Base-by-base conservation (phyloP, 2,329 filamentous ascomycete species). In the Aspergillus brasiliensis region DNA sequence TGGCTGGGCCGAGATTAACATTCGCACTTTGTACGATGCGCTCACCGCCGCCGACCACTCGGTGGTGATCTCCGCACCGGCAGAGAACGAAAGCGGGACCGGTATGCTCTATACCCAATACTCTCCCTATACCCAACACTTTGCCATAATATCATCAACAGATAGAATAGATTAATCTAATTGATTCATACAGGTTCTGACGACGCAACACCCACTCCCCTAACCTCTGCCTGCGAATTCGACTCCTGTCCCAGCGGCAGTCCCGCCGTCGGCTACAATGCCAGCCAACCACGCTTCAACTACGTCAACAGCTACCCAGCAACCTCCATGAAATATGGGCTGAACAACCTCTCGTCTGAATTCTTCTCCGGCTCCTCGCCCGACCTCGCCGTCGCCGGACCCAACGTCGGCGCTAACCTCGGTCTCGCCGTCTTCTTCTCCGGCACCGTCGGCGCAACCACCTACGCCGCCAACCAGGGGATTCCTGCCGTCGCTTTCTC, bases 271-370 rank as follows among this genome's bases (percentile, higher is more conserved):
- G 88, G 88, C 40, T 73, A 75, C 65, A 88, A 91, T 68, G 73
- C 77, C 8, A 82, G 82, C 0, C 78, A 84, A 60, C 79, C 84
- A 0, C 82, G 84, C 5, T 80, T 90, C 48, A 88, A 90, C 80
- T 91, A 88, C 80, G 88, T 91, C 60, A 91, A 91, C 77, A 88
- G 86, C 0, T 90, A 79, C 74, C 88, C 88, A 0, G 85, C 86
- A 2, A 90, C 88, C 0, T 79, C 85, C 1, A 86, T 89, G 68
- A 82, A 84, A 59, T 83, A 84, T 70, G 88, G 88, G 38, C 85
- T 90, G 69, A 76, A 85, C 61, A 81, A 77, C 4, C 80, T 87
- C 37, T 82, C 80, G 0, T 81, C 83, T 0, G 75, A 79, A 42
- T 77, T 84, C 57, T 89, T 86, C 79, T 80, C 79, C 57, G 78